Percentiles rank a stretch among this genome's conserved stretches.
Evolutionary conservation across 495 filamentous ascomycete species (phyloP).

Genomic region (Penicillium maclennaniae): DNA sequence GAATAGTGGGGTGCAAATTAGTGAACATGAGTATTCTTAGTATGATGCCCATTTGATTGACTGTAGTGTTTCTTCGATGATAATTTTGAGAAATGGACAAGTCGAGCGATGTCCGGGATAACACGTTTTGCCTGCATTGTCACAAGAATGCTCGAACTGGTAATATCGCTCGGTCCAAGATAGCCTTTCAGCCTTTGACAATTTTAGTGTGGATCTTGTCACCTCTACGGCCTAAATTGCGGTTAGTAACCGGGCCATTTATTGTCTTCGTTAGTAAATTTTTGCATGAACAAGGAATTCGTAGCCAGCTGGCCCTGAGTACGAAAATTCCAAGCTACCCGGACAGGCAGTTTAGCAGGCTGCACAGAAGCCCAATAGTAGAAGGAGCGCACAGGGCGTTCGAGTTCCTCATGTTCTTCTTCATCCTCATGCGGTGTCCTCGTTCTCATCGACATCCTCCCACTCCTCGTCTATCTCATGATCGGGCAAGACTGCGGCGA

Average conservation of each 20-base stretch:
- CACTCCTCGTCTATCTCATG: slow-evolving; percentile 15
- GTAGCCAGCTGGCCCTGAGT: not conserved
- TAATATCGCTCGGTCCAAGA: too few species aligned
- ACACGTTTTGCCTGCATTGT: too few species aligned
- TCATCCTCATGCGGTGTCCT: not conserved
- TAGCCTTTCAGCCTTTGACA: too few species aligned
- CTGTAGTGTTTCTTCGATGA: too few species aligned
- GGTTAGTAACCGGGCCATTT: not conserved
- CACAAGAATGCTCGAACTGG: too few species aligned
- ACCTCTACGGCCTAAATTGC: not conserved
- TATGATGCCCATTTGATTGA: too few species aligned
- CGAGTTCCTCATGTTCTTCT: not conserved
- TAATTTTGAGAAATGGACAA: too few species aligned
- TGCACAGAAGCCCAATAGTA: not conserved
- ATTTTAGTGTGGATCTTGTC: too few species aligned
- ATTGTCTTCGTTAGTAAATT: not conserved
- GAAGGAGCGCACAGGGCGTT: too few species aligned
- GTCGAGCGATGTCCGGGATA: too few species aligned
- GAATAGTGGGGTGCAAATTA: too few species aligned
- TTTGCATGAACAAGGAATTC: not conserved
- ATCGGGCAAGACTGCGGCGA: not conserved
- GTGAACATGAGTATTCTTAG: too few species aligned
- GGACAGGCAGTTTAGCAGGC: not conserved
- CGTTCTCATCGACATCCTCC: slow-evolving; percentile 13
- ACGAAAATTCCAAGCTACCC: not conserved